Conservation (phyloP, 2,329 filamentous ascomycete species). For the Beauveria bassiana region DNA sequence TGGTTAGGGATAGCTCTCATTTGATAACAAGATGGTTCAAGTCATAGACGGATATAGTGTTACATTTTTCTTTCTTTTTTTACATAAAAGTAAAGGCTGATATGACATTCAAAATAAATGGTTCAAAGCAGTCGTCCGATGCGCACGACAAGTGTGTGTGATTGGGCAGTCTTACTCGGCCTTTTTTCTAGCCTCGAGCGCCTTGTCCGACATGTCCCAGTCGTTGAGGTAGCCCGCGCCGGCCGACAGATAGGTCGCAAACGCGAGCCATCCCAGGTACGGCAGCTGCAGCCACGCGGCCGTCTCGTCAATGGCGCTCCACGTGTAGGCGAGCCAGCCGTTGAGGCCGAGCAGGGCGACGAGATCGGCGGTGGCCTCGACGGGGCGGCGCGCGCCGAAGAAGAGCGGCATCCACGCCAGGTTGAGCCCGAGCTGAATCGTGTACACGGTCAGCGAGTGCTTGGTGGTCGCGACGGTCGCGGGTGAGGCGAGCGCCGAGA, state of each 20-base stretch:
- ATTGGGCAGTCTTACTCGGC: neutral
- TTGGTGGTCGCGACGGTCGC: conserved; percentile 51
- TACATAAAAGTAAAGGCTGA: conserved; percentile 1
- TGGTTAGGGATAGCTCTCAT: neutral
- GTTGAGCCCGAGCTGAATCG: conserved; percentile 77
- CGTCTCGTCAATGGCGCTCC: conserved; percentile 63
- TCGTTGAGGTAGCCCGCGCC: conserved; percentile 60
- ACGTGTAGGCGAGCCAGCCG: conserved; percentile 66
- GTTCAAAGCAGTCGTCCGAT: neutral
- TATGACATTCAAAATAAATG: neutral
- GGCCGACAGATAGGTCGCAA: conserved; percentile 77
- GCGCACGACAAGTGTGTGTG: too few species aligned
- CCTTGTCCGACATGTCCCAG: conserved; percentile 47
- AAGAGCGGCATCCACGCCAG: conserved; percentile 89
- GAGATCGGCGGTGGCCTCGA: conserved; percentile 69
- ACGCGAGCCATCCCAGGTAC: conserved; percentile 79
- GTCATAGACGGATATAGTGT: neutral
- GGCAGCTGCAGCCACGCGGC: conserved; percentile 70
- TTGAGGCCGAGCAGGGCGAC: conserved; percentile 64
- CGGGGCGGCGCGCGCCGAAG: conserved; percentile 67
- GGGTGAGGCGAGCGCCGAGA: conserved; percentile 47
- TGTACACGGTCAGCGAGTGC: conserved; percentile 72
- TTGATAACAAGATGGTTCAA: neutral
- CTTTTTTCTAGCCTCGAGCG: neutral
- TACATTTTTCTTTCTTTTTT: neutral